These are phyloP conservation scores for Xylariaceae sp. DNA, from an alignment of 2,329 filamentous ascomycete species.

Conservation along the genomic window DNA sequence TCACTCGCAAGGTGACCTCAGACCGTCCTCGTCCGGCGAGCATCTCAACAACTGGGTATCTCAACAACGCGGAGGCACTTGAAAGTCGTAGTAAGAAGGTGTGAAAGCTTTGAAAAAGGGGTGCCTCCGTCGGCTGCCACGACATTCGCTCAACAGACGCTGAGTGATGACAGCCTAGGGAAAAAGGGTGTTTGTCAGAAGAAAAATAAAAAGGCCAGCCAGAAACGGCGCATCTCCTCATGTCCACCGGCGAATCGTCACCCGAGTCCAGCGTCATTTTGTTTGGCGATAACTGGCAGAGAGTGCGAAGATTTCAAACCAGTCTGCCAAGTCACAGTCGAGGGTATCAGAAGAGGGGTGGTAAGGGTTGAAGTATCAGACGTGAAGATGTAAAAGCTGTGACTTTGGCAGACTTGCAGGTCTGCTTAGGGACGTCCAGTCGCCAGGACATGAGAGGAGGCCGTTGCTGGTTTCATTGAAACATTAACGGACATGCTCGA, in stretches of 20 bases:
- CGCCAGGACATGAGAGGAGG: constrained; percentile 6
- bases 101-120: constrained; percentile 8
- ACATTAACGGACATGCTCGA: constrained; percentile 27
- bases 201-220: constrained; percentile 16
- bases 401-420: constrained; percentile 1
- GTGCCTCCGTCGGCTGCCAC: constrained; percentile 13
- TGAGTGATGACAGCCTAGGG: not conserved
- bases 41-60: constrained; percentile 25
- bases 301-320: constrained; percentile 4
- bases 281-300: constrained; percentile 1
- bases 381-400: constrained; percentile 4
- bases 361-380: constrained; percentile 2
- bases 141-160: constrained; percentile 7
- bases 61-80: constrained; percentile 19
- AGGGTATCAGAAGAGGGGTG: constrained; percentile 10
- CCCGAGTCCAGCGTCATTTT: constrained; percentile 1
- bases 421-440: constrained; percentile 2
- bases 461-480: constrained; percentile 28
- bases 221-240: constrained; percentile 10
- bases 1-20: constrained; percentile 13
- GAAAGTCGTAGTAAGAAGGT: constrained; percentile 10
- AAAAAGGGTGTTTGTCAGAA: constrained; percentile 12
- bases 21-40: constrained; percentile 20
- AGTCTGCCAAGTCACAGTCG: constrained; percentile 6
- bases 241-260: constrained; percentile 6